These are phyloP conservation scores for Hylodesmum podocarpum DNA, from an alignment of 306 rosid genomes.

Conservation along the genomic window DNA sequence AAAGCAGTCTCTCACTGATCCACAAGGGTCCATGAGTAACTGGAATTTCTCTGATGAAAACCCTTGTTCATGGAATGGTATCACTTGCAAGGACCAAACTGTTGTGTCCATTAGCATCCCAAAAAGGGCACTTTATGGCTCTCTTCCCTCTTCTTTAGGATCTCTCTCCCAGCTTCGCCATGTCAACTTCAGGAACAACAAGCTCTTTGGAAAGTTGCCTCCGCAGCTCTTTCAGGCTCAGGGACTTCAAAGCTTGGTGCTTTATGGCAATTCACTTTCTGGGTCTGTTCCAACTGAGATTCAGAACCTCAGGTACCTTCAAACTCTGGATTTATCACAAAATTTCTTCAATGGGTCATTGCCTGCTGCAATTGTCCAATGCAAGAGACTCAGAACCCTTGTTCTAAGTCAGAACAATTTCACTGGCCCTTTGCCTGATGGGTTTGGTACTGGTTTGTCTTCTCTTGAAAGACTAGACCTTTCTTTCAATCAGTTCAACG, in stretches of 20 bases:
- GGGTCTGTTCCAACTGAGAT: slow-evolving; percentile 77
- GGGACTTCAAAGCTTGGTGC: slow-evolving; percentile 91
- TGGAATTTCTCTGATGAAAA: slow-evolving; percentile 81
- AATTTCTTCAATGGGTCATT: slow-evolving; percentile 78
- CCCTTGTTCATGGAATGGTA: slow-evolving; percentile 94
- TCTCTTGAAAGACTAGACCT: slow-evolving; percentile 72
- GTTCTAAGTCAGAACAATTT: slow-evolving; percentile 72
- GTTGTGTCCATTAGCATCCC: slow-evolving; percentile 90
- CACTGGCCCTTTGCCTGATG: slow-evolving; percentile 68
- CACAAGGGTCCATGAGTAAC: slow-evolving; percentile 64
- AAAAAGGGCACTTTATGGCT: slow-evolving; percentile 69
- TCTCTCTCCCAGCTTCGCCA: slow-evolving; percentile 81
- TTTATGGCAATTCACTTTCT: slow-evolving; percentile 88
- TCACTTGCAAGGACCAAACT: slow-evolving; percentile 76
- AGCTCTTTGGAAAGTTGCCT: slow-evolving; percentile 70
- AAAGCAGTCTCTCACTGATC: slow-evolving; percentile 66
- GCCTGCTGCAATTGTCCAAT: slow-evolving; percentile 59
- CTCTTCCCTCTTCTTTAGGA: slow-evolving; percentile 76
- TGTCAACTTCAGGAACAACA: slow-evolving; percentile 81
- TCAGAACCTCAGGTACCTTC: slow-evolving; percentile 79
- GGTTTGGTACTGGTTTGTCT: slow-evolving; percentile 59
- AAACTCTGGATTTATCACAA: slow-evolving; percentile 83
- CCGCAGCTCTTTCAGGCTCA: slow-evolving; percentile 61
- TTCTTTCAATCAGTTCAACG: slow-evolving; percentile 73
- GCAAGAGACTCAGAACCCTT: slow-evolving; percentile 76